These are phyloP conservation scores for Daldinia sp. DNA, from an alignment of 2,329 filamentous ascomycete genomes.

Conservation along the genomic window DNA sequence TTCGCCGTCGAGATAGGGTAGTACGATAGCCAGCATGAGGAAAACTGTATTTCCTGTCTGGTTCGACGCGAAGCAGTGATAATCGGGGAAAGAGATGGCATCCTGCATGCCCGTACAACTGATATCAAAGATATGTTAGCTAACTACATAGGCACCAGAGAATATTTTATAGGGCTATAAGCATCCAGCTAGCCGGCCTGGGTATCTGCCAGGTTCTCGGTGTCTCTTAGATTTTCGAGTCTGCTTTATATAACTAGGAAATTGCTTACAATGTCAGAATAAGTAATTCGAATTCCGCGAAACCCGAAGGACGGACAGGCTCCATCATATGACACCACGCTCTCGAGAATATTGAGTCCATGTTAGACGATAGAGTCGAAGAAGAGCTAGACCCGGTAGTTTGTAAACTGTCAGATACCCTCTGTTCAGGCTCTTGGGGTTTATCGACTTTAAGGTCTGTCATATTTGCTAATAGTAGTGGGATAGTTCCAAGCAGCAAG, in stretches of 20 bases:
- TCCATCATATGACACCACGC: conserved; percentile 48
- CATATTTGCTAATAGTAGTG: conserved; percentile 10
- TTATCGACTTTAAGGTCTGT: conserved; percentile 16
- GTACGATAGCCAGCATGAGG: conserved; percentile 63
- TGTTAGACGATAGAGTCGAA: conserved; percentile 9
- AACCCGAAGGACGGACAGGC: conserved; percentile 54
- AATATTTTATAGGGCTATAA: background rate
- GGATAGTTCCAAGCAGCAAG: background rate
- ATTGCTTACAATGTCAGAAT: conserved; percentile 59
- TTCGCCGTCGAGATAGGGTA: conserved; percentile 61
- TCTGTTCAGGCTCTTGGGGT: conserved; percentile 21
- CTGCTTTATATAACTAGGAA: background rate
- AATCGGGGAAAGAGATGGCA: conserved; percentile 70
- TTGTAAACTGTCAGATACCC: conserved; percentile 19
- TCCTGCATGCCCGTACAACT: conserved; percentile 66
- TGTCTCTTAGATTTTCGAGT: background rate
- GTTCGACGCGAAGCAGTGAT: conserved; percentile 72
- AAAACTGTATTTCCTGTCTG: conserved; percentile 75
- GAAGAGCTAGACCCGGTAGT: conserved; percentile 18
- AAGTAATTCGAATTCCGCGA: conserved; percentile 61
- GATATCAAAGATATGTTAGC: conserved; percentile 20
- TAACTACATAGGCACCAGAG: background rate
- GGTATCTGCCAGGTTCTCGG: conserved; percentile 2
- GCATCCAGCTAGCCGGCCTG: background rate
- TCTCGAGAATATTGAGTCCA: conserved; percentile 41